phyloP scores from a whole-genome alignment of 805 yeast genomes.

The Ogataea salicorniae region DNA sequence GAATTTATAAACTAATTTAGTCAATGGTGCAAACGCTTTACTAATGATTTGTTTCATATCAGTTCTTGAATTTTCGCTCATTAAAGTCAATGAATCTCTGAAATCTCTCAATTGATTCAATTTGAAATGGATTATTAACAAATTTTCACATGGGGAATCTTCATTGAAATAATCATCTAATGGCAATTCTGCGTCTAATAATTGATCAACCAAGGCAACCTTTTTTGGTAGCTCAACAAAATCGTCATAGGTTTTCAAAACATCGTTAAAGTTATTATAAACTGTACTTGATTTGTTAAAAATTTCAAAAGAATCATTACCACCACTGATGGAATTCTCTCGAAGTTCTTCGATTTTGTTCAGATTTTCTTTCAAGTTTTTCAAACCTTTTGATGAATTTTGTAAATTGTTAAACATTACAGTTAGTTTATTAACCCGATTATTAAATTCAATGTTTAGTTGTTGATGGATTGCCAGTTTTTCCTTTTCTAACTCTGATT shows the following conservation, averaged over 20 bases:
- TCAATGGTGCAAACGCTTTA: conserved; percentile 49
- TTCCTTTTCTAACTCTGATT: conserved; percentile 58
- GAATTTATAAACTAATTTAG: conserved; percentile 49
- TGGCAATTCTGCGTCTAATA: conserved; percentile 45
- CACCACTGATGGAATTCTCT: conserved; percentile 47
- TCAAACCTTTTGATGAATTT: conserved; percentile 39
- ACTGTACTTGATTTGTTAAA: conserved; percentile 63
- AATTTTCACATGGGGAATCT: conserved; percentile 42
- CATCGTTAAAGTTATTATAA: conserved; percentile 68
- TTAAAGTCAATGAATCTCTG: conserved; percentile 62
- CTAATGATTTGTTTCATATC: conserved; percentile 67
- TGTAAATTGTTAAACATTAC: conserved; percentile 22
- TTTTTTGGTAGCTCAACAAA: conserved; percentile 52
- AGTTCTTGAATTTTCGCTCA: conserved; percentile 41
- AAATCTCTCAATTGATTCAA: conserved; percentile 72
- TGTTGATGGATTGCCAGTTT: conserved; percentile 73
- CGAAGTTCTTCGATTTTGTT: conserved; percentile 31
- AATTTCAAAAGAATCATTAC: conserved; percentile 56
- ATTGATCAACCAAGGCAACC: conserved; percentile 42
- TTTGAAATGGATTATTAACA: conserved; percentile 64
- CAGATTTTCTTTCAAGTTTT: conserved; percentile 38
- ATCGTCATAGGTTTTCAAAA: conserved; percentile 57
- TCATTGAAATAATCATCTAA: conserved; percentile 30
- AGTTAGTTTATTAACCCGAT: conserved; percentile 34
- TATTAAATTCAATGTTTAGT: conserved; percentile 57